Base-by-base conservation (phyloP, 2,329 filamentous ascomycete genomes). In the Clarireedia paspali region DNA sequence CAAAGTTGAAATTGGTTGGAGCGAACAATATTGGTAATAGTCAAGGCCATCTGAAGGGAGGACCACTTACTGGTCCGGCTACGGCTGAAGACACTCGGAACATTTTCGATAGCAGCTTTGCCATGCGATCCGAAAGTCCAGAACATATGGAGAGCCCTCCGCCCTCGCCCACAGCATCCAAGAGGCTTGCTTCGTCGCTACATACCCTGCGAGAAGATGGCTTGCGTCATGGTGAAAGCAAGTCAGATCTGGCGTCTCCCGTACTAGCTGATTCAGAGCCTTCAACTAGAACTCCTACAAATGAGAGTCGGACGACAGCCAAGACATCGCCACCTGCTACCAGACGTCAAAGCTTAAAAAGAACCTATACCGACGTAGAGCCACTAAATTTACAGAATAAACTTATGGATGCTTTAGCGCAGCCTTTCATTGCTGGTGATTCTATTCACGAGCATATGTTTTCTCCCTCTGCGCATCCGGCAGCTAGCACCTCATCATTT, bases 281-380 rank as follows among this genome's bases (percentile, higher is more conserved):
- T 38, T 80, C 80, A 4, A 80, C 77, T 17, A 72, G 78, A 60
- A 78, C 77, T 5, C 73, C 77, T n/a, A 80, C 77, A 2, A 78
- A 81, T 62, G 80, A 83, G 64, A 81, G 76, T 62, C 73, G 73
- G 49, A 77, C 77, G 5, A 79, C 80, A 15, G 70, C 73, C 3
- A 72, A 75, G 61, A 78, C 77, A 9, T 76, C 78, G 3, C 77
- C 82, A 17, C 81, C 83, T 27, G 60, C 73, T 15, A 81, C 82
- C 55, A 77, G 83, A 60, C 83, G 84, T 55, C 80, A 83, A 52
- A 88, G 80, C 59, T 72, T 96, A 60, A 95, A 91, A 73, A 83
- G 92, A 66, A 95, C 92, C 17, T 87, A 88, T 72, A 97, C 92
- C 15, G 92, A 97, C 70, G 82, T 88, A 23, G 81, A 82, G 52